Evolutionary conservation across 306 rosid genomes (phyloP), one percentile per base, ranked within the genome.

Genomic region (Rubus parviflorus): DNA sequence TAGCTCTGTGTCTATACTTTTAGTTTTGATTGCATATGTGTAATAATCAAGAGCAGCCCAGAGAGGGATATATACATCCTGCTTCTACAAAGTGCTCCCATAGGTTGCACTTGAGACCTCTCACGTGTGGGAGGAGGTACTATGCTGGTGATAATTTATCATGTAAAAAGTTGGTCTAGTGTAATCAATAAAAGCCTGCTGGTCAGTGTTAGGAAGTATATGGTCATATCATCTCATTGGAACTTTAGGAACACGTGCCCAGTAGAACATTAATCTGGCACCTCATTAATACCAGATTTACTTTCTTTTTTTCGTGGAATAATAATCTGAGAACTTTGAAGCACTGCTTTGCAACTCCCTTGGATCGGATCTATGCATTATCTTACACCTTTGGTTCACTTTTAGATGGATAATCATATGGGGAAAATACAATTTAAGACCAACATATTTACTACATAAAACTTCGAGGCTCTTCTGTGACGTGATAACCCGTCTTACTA

Each of bases 181-280:
- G 14, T 41, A 15, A 41, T 20, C 76, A 73, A 41, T n/a, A n/a
- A 25, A 41, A 73, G 53, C 68, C 53, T 73, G 38, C 66, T 6
- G 19, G 56, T 58, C 62, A 41, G n/a, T 73, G 40, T 73, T 56
- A 15, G 38, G 43, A 74, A 37, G 7, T 40, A 63, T 11, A 42
- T 22, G 54, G 56, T 23, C 52, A 30, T 13, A 14, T 41, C 4
- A 14, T 54, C 12, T 43, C 68, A 22, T 42, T 41, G 42, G 20
- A 41, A 25, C 25, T 57, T n/a, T 56, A 37, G 66, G 56, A 57
- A 46, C 22, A 2, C 30, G 1, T 40, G 20, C 41, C 46, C 37
- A 5, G 49, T 54, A 38, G 64, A 46, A 43, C 66, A 72, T 54
- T 0, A 15, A 54, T 53, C 48, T 54, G 48, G 38, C 37, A n/a